Percentiles rank a stretch among this genome's conserved stretches.
Conservation (phyloP, 2,329 filamentous ascomycete species). For the Xylariaceae sp. region DNA sequence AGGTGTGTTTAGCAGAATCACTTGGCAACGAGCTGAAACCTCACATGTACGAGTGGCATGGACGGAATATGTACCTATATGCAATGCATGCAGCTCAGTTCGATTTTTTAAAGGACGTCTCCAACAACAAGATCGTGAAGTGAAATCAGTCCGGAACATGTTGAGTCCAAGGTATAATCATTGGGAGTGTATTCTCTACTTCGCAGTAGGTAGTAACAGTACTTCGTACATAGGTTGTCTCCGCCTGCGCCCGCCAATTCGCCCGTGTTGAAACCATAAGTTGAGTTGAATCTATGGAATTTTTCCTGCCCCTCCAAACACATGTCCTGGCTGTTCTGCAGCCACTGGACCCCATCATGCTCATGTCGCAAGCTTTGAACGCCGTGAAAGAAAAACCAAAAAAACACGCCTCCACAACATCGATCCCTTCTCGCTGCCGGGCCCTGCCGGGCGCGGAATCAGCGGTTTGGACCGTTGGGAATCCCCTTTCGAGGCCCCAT, state of each 20-base stretch:
- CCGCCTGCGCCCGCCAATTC: constrained; percentile 1
- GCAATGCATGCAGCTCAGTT: too few species aligned
- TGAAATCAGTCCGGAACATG: too few species aligned
- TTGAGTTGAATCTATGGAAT: not conserved
- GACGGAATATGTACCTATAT: too few species aligned
- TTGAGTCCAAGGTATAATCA: not conserved
- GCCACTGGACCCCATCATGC: not conserved
- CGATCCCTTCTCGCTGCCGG: not conserved
- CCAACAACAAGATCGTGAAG: too few species aligned
- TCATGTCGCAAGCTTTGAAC: constrained; percentile 3
- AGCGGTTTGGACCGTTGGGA: not conserved
- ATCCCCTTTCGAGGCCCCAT: constrained; percentile 5
- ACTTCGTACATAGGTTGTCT: not conserved
- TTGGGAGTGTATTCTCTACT: not conserved
- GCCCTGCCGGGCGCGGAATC: not conserved
- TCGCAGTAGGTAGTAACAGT: not conserved
- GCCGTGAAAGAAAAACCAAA: not conserved
- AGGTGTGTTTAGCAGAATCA: too few species aligned
- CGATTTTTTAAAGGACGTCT: too few species aligned
- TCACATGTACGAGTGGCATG: too few species aligned
- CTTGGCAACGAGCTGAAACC: too few species aligned
- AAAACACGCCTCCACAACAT: not conserved
- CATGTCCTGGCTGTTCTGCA: not conserved
- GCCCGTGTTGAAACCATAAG: not conserved
- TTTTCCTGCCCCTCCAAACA: not conserved